phyloP scores from a whole-genome alignment of 495 filamentous ascomycete genomes.

The Neurospora sp. region DNA sequence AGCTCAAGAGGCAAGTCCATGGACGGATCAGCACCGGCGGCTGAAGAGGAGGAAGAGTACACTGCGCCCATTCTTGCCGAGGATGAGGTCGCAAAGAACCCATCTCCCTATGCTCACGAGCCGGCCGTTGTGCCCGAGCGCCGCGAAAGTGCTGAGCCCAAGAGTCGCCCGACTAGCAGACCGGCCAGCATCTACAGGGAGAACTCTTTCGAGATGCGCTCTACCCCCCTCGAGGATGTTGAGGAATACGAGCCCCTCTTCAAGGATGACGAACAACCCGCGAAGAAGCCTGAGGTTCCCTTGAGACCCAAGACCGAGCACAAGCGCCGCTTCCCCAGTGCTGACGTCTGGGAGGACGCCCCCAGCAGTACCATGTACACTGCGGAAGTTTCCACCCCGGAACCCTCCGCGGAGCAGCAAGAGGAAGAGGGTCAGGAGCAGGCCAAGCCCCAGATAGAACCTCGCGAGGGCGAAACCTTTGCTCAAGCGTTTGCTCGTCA shows the following conservation, averaged over 20 bases:
- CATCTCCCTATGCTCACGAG: constrained; percentile 40
- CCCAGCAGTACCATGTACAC: constrained; percentile 77
- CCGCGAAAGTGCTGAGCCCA: constrained; percentile 43
- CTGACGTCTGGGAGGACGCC: constrained; percentile 95
- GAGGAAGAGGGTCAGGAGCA: constrained; percentile 20
- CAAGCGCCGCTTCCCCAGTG: constrained; percentile 78
- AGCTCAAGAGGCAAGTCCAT: constrained; percentile 51
- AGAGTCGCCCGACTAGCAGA: constrained; percentile 65
- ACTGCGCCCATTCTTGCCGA: constrained; percentile 78
- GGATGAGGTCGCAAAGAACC: constrained; percentile 80
- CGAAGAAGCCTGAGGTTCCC: constrained; percentile 40
- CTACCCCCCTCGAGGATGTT: constrained; percentile 75
- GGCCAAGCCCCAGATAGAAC: constrained; percentile 24
- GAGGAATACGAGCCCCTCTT: constrained; percentile 96
- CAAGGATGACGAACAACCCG: constrained; percentile 59
- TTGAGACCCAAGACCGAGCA: constrained; percentile 42
- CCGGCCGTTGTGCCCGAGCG: constrained; percentile 63
- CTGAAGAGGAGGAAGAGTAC: constrained; percentile 38
- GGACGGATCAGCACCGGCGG: constrained; percentile 30
- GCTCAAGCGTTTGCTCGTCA: constrained; percentile 43
- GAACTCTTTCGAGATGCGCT: constrained; percentile 35
- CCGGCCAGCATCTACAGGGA: constrained; percentile 48
- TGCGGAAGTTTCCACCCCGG: constrained; percentile 76
- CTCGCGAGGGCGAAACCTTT: constrained; percentile 35
- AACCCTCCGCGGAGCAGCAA: constrained; percentile 50